Base-by-base conservation (phyloP, 192 early-diverging fungal species). In the Backusella mclennaniae region DNA sequence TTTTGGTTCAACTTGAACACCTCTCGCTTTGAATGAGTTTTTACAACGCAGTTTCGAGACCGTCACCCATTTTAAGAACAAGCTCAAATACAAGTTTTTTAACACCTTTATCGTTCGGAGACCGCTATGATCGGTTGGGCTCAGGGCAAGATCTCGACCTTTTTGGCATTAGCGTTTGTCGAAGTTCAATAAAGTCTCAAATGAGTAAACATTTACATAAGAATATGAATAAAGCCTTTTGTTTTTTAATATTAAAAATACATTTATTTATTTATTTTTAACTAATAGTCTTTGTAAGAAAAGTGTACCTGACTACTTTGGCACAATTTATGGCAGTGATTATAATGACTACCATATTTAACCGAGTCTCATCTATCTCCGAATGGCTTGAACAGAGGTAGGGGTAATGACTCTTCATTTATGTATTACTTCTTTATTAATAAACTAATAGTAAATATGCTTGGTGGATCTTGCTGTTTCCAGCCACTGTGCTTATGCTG, bases 341-440 rank as follows among this genome's bases (percentile, higher is more conserved):
- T 21, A 17, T 44, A 19, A 44, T 75, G 63, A 67, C 41, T 56
- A 26, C 63, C 6, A n/a, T 33, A 31, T 67, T 75, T 42, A 42
- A 42, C 5, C 29, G 46, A 46, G 33, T 36, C 5, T 35, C 46
- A 19, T 67, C 67, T 35, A 33, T 75, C 19, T 33, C 74, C 39
- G 36, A 67, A 21, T 75, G 74, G 74, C 39, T 42, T 35, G 66
- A 67, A 35, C 38, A 66, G 46, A 75, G 63, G 74, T 75, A 75
- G 5, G 14, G n/a, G 5, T 6, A 8, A 2, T n/a, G 19, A 35
- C 31, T 35, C 6, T 15, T 39, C 33, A 42, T 31, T 21, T 33
- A 9, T 31, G 33, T 33, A 23, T 9, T 67, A 6, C 6, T 69
- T 21, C 39, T 69, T 23, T 36, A 68, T 44, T 31, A 41, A 26